Percentiles rank a stretch among this genome's conserved stretches.
phyloP scores from a whole-genome alignment of 257 asterid species.

The Solanum neorickii region DNA sequence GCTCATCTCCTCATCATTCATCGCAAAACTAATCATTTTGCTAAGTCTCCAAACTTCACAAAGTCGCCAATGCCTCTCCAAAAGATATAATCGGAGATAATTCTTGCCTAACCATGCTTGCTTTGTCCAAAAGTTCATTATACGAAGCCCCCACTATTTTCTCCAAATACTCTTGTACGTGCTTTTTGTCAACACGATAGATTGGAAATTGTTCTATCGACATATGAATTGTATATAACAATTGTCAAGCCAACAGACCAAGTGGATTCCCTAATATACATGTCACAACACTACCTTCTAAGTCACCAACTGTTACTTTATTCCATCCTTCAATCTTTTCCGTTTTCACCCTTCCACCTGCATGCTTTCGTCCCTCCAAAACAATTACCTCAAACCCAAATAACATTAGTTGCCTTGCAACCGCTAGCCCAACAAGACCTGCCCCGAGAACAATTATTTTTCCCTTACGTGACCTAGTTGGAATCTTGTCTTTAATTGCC shows the following conservation, averaged over 20 bases:
- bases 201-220: slow-evolving; percentile 55
- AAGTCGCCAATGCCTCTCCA: neutral
- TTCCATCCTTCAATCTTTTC: slow-evolving; percentile 48
- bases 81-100: neutral
- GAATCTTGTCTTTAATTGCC: neutral
- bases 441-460: neutral
- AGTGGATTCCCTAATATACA: slow-evolving; percentile 30
- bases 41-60: neutral
- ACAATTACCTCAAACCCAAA: slow-evolving; percentile 36
- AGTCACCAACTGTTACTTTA: slow-evolving; percentile 3
- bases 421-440: neutral
- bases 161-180: slow-evolving; percentile 55
- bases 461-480: neutral
- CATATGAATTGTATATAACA: neutral
- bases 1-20: neutral
- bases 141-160: slow-evolving; percentile 52
- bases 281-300: slow-evolving; percentile 56
- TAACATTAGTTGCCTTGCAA: neutral
- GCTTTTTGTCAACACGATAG: slow-evolving; percentile 47
- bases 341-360: slow-evolving; percentile 87
- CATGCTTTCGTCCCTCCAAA: slow-evolving; percentile 79
- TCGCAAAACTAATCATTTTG: neutral
- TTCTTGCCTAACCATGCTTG: slow-evolving; percentile 56
- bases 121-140: slow-evolving; percentile 57
- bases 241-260: slow-evolving; percentile 18